These are phyloP conservation scores for Dicorynia guianensis DNA, from an alignment of 306 rosid genomes.

Conservation along the genomic window DNA sequence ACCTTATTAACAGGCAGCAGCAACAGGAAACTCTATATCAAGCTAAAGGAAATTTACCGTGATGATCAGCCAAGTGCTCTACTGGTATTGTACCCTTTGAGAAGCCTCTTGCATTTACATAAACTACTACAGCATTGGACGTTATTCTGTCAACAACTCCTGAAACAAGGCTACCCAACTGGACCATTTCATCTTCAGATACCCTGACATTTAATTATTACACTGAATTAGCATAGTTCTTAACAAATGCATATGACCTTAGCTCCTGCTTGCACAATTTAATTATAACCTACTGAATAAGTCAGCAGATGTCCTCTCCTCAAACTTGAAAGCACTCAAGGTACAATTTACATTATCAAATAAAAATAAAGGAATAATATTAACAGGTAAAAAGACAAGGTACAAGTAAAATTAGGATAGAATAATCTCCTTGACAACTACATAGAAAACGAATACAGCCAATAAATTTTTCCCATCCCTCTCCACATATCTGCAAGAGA, in stretches of 20 bases:
- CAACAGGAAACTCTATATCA: conserved; percentile 29
- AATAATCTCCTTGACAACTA: not conserved
- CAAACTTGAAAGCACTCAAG: conserved; percentile 17
- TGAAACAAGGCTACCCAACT: conserved; percentile 74
- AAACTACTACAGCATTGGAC: conserved; percentile 62
- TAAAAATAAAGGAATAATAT: too few species aligned
- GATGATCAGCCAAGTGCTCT: conserved; percentile 93
- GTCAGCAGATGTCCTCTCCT: conserved; percentile 22
- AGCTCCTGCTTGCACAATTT: conserved; percentile 18
- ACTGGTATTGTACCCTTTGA: conserved; percentile 75
- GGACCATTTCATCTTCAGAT: conserved; percentile 69
- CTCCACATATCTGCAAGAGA: too few species aligned
- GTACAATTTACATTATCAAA: not conserved
- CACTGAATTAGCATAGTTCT: conserved; percentile 32
- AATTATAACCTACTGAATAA: conserved; percentile 11
- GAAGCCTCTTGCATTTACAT: conserved; percentile 65
- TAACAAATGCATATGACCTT: not conserved
- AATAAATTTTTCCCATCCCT: too few species aligned
- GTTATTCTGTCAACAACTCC: conserved; percentile 85
- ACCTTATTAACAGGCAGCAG: conserved; percentile 24
- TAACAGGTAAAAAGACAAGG: too few species aligned
- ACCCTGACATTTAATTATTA: conserved; percentile 64
- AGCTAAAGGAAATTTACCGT: conserved; percentile 53
- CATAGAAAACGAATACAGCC: too few species aligned
- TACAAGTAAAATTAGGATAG: not conserved